phyloP scores from a whole-genome alignment of 2,329 filamentous ascomycete genomes.

The Geosmithia flava region DNA sequence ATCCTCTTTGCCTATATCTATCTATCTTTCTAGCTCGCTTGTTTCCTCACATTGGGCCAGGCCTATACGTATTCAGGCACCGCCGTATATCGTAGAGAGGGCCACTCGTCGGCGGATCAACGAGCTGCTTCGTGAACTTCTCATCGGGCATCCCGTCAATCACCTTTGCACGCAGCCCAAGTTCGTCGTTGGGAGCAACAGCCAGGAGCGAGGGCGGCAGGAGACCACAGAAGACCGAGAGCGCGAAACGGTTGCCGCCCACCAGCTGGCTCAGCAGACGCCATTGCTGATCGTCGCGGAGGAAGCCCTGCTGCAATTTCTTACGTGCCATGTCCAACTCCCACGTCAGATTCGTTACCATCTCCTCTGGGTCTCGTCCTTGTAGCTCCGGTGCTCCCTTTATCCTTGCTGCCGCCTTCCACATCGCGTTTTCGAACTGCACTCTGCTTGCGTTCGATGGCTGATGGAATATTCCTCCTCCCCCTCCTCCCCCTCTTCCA shows the following conservation, averaged over 20 bases:
- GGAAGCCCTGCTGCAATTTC: conserved; percentile 11
- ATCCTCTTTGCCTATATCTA: too few species aligned
- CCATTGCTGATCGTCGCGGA: conserved; percentile 22
- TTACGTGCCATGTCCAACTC: conserved; percentile 13
- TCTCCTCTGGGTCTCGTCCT: neutral
- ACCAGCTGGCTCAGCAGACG: conserved; percentile 14
- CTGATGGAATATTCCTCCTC: neutral
- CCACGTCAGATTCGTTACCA: conserved; percentile 3
- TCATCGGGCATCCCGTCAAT: conserved; percentile 12
- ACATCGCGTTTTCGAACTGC: neutral
- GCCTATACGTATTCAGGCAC: too few species aligned
- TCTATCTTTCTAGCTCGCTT: too few species aligned
- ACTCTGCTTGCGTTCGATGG: neutral
- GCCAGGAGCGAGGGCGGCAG: conserved; percentile 15
- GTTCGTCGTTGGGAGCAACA: conserved; percentile 9
- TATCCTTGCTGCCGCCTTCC: neutral
- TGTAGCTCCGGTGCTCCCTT: neutral
- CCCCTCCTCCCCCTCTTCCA: neutral
- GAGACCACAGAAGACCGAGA: conserved; percentile 13
- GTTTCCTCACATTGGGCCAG: too few species aligned
- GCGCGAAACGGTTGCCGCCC: conserved; percentile 15
- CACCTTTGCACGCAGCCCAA: conserved; percentile 12
- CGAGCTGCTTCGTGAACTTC: conserved; percentile 12
- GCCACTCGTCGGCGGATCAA: too few species aligned
- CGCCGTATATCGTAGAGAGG: too few species aligned